Evolutionary conservation across 2,329 filamentous ascomycete species (phyloP), one percentile per base, ranked within the genome.

Genomic region (Volutella citrinella): DNA sequence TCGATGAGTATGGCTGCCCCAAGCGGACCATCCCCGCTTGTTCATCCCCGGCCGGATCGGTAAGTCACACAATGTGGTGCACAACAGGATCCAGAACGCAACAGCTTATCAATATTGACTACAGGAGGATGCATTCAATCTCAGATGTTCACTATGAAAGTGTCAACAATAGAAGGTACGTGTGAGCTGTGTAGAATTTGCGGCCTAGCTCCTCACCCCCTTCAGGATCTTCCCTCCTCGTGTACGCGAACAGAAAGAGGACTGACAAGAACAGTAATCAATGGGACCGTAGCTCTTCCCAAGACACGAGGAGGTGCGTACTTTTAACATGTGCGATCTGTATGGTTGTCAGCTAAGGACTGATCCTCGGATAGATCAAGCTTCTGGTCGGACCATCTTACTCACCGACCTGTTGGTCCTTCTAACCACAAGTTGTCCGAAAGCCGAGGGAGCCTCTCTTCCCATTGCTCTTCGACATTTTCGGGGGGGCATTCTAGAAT

Each of bases 391-490:
- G 50, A 54, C 4, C 43, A 54, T 23, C n/a, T 36, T 16, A 38
- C 33, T 16, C 12, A 32, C 12, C 39, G 38, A 24, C 19, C 30
- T 17, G 26, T 23, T 8, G 19, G 18, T 13, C 19, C 34, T 17
- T 32, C 41, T 10, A 52, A 40, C 10, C 59, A 63, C 39, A 56
- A 45, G 28, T 40, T 57, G 34, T 76, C 72, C 1, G 66, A 70
- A 45, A 77, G 73, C 44, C 63, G 66, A 33, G 72, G 72, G 60
- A 78, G 69, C 35, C 53, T 74, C 12, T 72, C 72, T 4, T 73
- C 68, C 3, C 69, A 68, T 48, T 63, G 64, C 13, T 69, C 70
- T 4, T 68, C 71, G 4, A 65, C 61, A 1, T 60, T 60, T 26
- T 73, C 70, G 2, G 56, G 59, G 11, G 60, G 63, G 1, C 72